A percentile compares a stretch with the other conserved stretches of the same genome.
Conservation (phyloP, 441 rosid species). For the Erodium moschatum region DNA sequence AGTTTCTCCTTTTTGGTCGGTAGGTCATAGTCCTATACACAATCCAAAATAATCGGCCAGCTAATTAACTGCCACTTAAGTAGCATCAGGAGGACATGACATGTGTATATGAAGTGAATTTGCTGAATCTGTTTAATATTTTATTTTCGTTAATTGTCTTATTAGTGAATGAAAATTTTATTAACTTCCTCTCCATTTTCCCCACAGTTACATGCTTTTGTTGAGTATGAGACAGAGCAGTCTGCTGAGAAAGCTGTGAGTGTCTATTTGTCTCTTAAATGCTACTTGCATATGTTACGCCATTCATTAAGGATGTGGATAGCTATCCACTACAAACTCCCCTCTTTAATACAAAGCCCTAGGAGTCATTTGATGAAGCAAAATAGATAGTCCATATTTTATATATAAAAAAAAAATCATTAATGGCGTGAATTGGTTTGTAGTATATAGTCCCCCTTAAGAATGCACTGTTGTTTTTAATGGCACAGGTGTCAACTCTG, state of each 20-base stretch:
- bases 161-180: not conserved
- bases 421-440: no score
- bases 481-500: conserved; percentile 54
- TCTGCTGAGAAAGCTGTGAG: conserved; percentile 92
- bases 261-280: conserved; percentile 12
- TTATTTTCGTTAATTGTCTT: not conserved
- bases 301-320: conserved; percentile 8
- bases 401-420: no score
- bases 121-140: not conserved
- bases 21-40: not conserved
- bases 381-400: no score
- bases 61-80: not conserved
- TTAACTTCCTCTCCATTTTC: conserved; percentile 13
- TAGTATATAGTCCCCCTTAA: no score
- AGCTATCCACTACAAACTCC: no score
- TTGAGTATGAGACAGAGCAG: conserved; percentile 73
- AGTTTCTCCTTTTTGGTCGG: not conserved
- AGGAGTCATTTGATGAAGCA: no score
- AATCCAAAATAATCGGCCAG: not conserved
- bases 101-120: not conserved
- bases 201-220: conserved; percentile 67
- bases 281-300: conserved; percentile 1
- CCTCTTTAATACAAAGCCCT: no score
- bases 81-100: not conserved
- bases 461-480: not conserved